A percentile compares a stretch with the other conserved stretches of the same genome.
phyloP scores from a whole-genome alignment of 2,329 filamentous ascomycete genomes.

The Lachnellula suecica region DNA sequence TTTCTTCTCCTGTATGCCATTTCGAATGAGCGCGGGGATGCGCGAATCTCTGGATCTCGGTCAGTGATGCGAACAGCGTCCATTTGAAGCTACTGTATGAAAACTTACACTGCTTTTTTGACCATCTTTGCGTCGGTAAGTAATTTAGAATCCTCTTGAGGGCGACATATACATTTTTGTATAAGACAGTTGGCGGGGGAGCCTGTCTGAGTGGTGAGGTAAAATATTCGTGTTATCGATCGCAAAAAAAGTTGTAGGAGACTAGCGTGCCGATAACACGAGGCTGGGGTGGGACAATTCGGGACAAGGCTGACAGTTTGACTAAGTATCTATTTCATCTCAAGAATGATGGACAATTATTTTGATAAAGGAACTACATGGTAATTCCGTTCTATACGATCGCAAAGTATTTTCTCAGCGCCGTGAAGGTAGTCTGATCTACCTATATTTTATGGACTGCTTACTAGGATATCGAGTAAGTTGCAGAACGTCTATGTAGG shows the following conservation, averaged over 20 bases:
- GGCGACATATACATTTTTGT: constrained; percentile 16
- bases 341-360: no score
- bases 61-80: constrained; percentile 7
- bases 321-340: no score
- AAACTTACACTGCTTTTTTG: constrained; percentile 31
- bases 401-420: no score
- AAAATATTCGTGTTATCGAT: no score
- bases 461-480: no score
- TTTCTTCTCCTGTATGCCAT: constrained; percentile 94
- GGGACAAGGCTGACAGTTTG: constrained; percentile 11
- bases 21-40: constrained; percentile 86
- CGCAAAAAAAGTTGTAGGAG: no score
- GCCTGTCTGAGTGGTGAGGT: no score
- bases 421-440: background rate
- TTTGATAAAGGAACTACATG: no score
- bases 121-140: constrained; percentile 23
- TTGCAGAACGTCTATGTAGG: background rate
- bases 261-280: constrained; percentile 3
- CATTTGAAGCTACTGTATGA: background rate
- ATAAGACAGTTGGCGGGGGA: background rate
- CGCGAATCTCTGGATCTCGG: constrained; percentile 68
- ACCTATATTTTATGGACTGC: constrained; percentile 23
- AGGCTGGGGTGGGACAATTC: no score
- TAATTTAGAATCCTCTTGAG: constrained; percentile 15
- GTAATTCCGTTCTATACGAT: no score